phyloP scores from a whole-genome alignment of 176 grass and related monocot genomes.

The Ampelocalamus luodianensis region DNA sequence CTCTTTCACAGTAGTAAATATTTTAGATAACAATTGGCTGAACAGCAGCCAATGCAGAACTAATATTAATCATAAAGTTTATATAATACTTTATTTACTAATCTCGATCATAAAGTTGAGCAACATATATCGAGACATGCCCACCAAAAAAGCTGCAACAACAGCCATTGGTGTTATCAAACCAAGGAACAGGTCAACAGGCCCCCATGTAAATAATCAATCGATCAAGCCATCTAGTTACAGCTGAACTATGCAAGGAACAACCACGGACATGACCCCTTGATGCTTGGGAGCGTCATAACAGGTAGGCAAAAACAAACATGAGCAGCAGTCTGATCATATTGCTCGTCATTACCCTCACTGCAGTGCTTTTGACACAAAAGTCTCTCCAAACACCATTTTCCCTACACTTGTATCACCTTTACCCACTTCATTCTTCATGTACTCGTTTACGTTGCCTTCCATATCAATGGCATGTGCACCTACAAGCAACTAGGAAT shows the following conservation, averaged over 20 bases:
- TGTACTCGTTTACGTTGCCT: neutral
- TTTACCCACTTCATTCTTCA: conserved; percentile 37
- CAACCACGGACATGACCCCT: conserved; percentile 12
- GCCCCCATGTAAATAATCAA: conserved; percentile 1
- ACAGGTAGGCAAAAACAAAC: conserved; percentile 22
- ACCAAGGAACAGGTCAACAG: neutral
- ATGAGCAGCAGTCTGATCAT: conserved; percentile 34
- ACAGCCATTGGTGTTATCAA: neutral
- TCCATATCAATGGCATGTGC: conserved; percentile 15
- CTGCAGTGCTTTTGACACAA: conserved; percentile 24
- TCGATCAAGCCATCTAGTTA: conserved; percentile 5
- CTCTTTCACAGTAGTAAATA: neutral
- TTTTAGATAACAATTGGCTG: neutral
- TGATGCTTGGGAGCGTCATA: neutral
- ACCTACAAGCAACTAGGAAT: conserved; percentile 5
- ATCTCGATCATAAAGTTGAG: neutral
- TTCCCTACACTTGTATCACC: conserved; percentile 19
- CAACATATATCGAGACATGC: neutral
- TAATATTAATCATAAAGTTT: no score
- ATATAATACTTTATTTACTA: neutral
- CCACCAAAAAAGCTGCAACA: conserved; percentile 32
- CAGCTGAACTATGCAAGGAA: conserved; percentile 16
- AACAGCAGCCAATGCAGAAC: neutral
- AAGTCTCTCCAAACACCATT: conserved; percentile 18
- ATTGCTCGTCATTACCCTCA: conserved; percentile 41